phyloP scores from a whole-genome alignment of 1,139 yeast genomes.

The Nakaseomyces nivariensis region DNA sequence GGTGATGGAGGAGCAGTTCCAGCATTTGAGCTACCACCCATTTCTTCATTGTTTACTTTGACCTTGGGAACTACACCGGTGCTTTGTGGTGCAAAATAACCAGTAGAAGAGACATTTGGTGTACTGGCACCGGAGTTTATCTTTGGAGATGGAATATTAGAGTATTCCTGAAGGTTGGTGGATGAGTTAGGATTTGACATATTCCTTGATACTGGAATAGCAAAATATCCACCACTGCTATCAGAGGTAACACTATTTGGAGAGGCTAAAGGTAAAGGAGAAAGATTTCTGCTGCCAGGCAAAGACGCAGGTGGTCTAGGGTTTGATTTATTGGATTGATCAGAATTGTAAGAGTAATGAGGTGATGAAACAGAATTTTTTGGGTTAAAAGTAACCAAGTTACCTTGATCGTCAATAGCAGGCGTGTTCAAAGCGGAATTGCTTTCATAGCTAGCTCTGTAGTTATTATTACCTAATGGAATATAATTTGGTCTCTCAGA shows the following conservation, averaged over 20 bases:
- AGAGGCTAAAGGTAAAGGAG: conserved; percentile 13
- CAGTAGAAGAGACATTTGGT: conserved; percentile 1
- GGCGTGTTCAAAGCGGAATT: conserved; percentile 27
- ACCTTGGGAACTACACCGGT: conserved; percentile 16
- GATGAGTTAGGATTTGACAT: conserved; percentile 3
- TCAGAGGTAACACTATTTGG: conserved; percentile 23
- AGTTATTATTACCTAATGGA: conserved; percentile 10
- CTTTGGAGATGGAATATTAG: neutral
- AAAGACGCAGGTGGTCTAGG: neutral
- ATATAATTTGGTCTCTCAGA: conserved; percentile 22
- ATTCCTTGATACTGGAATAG: conserved; percentile 17
- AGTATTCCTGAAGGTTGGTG: neutral
- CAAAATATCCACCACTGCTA: conserved; percentile 28
- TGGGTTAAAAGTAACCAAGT: conserved; percentile 16
- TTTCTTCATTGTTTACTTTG: conserved; percentile 19
- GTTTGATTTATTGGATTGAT: conserved; percentile 1
- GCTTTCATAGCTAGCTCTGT: neutral
- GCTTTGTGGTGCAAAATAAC: conserved; percentile 2
- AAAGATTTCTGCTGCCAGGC: neutral
- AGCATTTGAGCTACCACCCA: conserved; percentile 7
- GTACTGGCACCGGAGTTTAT: neutral
- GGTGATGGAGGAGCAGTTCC: conserved; percentile 6
- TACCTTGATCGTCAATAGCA: conserved; percentile 31
- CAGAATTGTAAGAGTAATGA: conserved; percentile 4
- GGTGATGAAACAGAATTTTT: conserved; percentile 6